Base-by-base conservation (phyloP, 2,329 filamentous ascomycete genomes). In the Aspergillus aculeatus region DNA sequence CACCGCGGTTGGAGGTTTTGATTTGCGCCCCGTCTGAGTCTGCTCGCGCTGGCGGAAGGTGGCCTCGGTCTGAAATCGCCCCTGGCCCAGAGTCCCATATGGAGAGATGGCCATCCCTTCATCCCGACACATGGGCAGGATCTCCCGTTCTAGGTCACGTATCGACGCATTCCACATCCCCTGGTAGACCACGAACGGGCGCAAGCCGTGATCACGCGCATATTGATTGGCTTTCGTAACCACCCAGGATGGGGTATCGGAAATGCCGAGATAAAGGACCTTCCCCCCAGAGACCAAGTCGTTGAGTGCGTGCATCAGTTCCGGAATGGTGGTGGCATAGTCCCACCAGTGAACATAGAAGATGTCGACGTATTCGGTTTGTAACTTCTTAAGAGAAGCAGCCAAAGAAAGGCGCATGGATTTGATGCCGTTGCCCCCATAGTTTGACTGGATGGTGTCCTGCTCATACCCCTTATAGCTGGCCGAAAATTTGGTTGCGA, bases 81-180 rank as follows among this genome's bases (percentile, higher is more conserved):
- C 19, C 61, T 56, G 21, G 32, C 60, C 57, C 7, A 64, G 73
- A 1, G 78, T 50, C 0, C 71, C 82, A 77, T 80, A 85, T 1
- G 84, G 83, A 0, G 79, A 80, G 2, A 88, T 67, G 0, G 77
- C 85, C 83, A 89, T 88, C 35, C 86, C 86, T 67, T 89, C 84
- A 31, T 81, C 78, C 41, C 79, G 79, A 44, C 76, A 80, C 87
- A 90, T 90, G 47, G 86, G 86, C 38, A 90, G 80, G 65, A 89
- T 86, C n/a, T 89, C 87, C 24, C 86, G 81, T 76, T 89, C 87
- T 54, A 89, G 84, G 71, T 91, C 89, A 24, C 89, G 83, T 51
- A 84, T 80, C 1, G 77, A 80, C 19, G 82, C 80, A 23, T 77
- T 84, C 86, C 87, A 91, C 11, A 76, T 77, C 10, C 88, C 88